These are phyloP conservation scores for Onygenales sp. DNA, from an alignment of 2,329 filamentous ascomycete species.

Conservation along the genomic window DNA sequence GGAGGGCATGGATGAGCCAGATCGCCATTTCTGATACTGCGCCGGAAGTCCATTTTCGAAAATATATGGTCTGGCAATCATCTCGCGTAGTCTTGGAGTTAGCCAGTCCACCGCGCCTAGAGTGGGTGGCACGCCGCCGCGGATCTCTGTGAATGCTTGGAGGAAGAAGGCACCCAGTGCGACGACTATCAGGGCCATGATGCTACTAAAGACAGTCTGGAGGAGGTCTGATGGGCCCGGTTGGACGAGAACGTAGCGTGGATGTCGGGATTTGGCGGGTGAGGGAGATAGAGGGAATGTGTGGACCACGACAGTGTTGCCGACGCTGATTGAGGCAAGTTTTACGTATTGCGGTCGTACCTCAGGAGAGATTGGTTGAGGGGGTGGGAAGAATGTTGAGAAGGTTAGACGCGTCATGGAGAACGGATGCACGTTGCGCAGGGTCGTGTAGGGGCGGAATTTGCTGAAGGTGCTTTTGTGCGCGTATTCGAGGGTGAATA, in stretches of 20 bases:
- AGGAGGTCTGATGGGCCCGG: constrained; percentile 45
- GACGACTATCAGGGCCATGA: constrained; percentile 52
- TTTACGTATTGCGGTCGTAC: constrained; percentile 54
- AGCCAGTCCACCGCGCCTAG: constrained; percentile 49
- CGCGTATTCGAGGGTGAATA: constrained; percentile 67
- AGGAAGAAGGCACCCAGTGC: constrained; percentile 55
- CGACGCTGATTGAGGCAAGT: constrained; percentile 72
- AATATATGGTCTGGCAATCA: constrained; percentile 31
- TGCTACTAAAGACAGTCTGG: constrained; percentile 45
- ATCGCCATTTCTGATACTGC: constrained; percentile 10
- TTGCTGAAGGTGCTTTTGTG: constrained; percentile 33
- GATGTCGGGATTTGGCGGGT: constrained; percentile 35
- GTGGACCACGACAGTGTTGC: constrained; percentile 70
- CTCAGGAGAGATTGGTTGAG: constrained; percentile 37
- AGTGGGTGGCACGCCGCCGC: constrained; percentile 47
- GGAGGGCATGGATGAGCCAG: constrained; percentile 8
- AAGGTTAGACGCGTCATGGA: constrained; percentile 49
- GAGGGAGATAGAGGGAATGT: constrained; percentile 56
- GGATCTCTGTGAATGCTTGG: constrained; percentile 52
- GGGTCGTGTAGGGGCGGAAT: constrained; percentile 41
- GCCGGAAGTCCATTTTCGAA: constrained; percentile 15
- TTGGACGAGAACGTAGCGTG: constrained; percentile 61
- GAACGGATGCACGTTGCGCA: constrained; percentile 47
- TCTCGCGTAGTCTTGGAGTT: constrained; percentile 39
- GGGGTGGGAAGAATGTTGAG: constrained; percentile 43